Percentiles rank a stretch among this genome's conserved stretches.
Evolutionary conservation across 441 rosid genomes (phyloP).

Genomic region (Adansonia rubrostipa): DNA sequence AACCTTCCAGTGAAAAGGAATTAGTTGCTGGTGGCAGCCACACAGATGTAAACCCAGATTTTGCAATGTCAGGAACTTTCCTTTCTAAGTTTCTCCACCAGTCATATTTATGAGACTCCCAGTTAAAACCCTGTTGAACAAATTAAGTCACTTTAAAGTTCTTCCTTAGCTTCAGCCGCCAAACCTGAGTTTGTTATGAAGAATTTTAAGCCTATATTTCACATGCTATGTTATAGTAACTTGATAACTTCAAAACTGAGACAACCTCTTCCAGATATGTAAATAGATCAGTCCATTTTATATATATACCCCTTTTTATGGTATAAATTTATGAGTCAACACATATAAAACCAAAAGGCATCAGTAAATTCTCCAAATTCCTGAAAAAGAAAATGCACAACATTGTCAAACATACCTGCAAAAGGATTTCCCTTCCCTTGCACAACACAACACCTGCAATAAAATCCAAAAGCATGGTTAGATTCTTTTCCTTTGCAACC

Average conservation of each 20-base stretch:
- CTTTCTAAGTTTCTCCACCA: conserved; percentile 90
- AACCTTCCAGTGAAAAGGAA: conserved; percentile 88
- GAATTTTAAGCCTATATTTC: background rate
- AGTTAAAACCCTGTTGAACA: conserved; percentile 71
- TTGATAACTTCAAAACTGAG: conserved; percentile 15
- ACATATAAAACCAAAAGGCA: background rate
- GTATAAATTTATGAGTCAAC: background rate
- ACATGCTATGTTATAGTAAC: background rate
- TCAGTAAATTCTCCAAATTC: background rate
- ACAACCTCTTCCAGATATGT: background rate
- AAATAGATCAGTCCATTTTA: background rate
- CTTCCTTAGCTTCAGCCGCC: conserved; percentile 23
- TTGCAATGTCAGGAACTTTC: conserved; percentile 73
- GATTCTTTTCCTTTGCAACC: background rate
- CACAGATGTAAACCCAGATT: conserved; percentile 84
- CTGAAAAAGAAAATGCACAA: background rate
- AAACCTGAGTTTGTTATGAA: conserved; percentile 10
- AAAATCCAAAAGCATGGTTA: conserved; percentile 27
- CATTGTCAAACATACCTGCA: conserved; percentile 58
- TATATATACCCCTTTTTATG: background rate
- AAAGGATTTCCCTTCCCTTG: conserved; percentile 77
- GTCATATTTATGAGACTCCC: conserved; percentile 91
- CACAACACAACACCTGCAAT: conserved; percentile 57
- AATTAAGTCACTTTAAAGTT: conserved; percentile 22
- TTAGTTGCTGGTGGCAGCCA: conserved; percentile 90